These are phyloP conservation scores for Saksenaea vasiformis DNA, from an alignment of 371 early-diverging fungal genomes.

Conservation along the genomic window DNA sequence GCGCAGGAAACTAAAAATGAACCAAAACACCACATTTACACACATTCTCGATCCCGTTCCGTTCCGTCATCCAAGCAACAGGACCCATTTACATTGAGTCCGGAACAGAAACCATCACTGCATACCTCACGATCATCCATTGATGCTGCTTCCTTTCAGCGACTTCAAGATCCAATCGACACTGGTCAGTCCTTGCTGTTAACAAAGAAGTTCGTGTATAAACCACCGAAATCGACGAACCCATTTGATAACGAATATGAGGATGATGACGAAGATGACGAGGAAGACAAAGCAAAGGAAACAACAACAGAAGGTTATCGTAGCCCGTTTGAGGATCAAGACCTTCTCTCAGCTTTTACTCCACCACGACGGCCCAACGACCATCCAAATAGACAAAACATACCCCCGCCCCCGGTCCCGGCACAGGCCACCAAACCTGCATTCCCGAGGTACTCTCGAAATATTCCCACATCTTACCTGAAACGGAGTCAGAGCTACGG, in stretches of 20 bases:
- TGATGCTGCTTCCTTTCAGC: constrained; percentile 27
- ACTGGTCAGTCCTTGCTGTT: constrained; percentile 40
- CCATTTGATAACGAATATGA: constrained; percentile 19
- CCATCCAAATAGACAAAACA: constrained; percentile 27
- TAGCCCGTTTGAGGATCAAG: constrained; percentile 15
- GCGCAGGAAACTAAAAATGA: constrained; percentile 8
- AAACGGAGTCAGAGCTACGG: constrained; percentile 32
- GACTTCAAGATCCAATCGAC: constrained; percentile 22
- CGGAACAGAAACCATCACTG: constrained; percentile 23
- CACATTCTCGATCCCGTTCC: constrained; percentile 42
- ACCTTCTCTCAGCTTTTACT: not conserved
- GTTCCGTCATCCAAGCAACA: constrained; percentile 19
- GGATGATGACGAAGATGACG: constrained; percentile 11
- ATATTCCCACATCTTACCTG: constrained; percentile 18
- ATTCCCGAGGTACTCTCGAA: constrained; percentile 41
- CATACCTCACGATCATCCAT: constrained; percentile 30
- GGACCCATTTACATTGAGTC: constrained; percentile 10
- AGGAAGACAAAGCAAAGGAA: not conserved
- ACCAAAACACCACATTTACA: constrained; percentile 17
- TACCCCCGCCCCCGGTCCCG: constrained; percentile 48
- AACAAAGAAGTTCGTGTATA: constrained; percentile 43
- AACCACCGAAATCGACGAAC: constrained; percentile 30
- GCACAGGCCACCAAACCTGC: constrained; percentile 43
- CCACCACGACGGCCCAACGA: constrained; percentile 15
- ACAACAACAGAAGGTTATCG: not conserved